phyloP scores from a whole-genome alignment of 768 basidiomycete species.

The Hirschioporus abietinus region DNA sequence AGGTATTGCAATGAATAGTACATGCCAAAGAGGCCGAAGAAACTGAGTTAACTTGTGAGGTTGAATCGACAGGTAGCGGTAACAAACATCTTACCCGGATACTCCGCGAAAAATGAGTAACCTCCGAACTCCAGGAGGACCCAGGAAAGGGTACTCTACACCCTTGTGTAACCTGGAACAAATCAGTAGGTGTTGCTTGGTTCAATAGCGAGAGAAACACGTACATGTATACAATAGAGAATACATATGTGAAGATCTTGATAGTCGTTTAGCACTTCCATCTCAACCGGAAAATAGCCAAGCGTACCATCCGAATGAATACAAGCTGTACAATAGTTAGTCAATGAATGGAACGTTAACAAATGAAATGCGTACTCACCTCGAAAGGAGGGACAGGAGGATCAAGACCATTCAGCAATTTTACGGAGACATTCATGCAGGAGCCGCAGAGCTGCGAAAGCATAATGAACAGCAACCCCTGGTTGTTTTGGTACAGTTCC shows the following conservation, averaged over 20 bases:
- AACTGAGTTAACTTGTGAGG: constrained; percentile 34
- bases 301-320: constrained; percentile 49
- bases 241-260: constrained; percentile 48
- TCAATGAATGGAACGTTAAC: background rate
- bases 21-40: constrained; percentile 64
- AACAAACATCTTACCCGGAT: constrained; percentile 42
- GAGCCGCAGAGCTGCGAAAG: constrained; percentile 55
- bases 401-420: constrained; percentile 52
- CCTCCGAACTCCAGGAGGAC: constrained; percentile 61
- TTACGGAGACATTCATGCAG: constrained; percentile 58
- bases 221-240: constrained; percentile 47
- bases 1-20: constrained; percentile 72
- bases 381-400: constrained; percentile 53
- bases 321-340: constrained; percentile 36
- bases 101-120: constrained; percentile 56
- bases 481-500: constrained; percentile 31
- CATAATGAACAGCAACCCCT: constrained; percentile 55
- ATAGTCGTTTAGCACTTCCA: background rate
- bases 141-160: constrained; percentile 55
- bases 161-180: constrained; percentile 29
- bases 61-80: background rate
- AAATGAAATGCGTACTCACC: constrained; percentile 29
- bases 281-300: constrained; percentile 4
- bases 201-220: constrained; percentile 13
- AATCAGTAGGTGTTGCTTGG: too few species aligned